phyloP scores from a whole-genome alignment of 2,329 filamentous ascomycete genomes.

The Penicillium sp. region DNA sequence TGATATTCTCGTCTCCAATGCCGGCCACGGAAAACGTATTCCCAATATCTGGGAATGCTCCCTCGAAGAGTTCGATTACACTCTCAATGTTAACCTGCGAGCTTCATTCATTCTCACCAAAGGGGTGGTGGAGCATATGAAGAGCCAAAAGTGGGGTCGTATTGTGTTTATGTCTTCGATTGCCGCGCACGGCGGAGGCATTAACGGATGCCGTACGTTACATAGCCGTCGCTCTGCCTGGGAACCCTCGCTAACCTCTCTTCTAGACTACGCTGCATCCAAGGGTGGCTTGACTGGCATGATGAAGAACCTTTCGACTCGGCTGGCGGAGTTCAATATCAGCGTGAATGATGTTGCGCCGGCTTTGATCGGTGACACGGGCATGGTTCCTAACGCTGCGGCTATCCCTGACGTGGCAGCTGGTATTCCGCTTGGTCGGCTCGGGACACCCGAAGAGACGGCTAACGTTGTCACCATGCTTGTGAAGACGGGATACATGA shows the following conservation, averaged over 20 bases:
- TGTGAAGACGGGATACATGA: slow-evolving; percentile 58
- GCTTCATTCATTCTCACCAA: slow-evolving; percentile 62
- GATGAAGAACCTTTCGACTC: slow-evolving; percentile 61
- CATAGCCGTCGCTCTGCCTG: neutral
- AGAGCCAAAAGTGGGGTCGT: slow-evolving; percentile 57
- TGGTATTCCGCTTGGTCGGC: slow-evolving; percentile 57
- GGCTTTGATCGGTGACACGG: slow-evolving; percentile 63
- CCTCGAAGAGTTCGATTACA: slow-evolving; percentile 62
- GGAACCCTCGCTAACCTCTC: neutral
- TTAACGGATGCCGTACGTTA: slow-evolving; percentile 56
- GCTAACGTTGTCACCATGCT: slow-evolving; percentile 61
- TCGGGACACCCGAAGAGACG: slow-evolving; percentile 58
- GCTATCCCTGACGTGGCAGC: slow-evolving; percentile 57
- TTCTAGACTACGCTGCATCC: slow-evolving; percentile 53
- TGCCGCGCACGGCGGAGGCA: slow-evolving; percentile 59
- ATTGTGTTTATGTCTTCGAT: slow-evolving; percentile 64
- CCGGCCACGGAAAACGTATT: slow-evolving; percentile 62
- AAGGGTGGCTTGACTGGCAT: slow-evolving; percentile 61
- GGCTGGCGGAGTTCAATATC: slow-evolving; percentile 58
- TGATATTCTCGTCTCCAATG: slow-evolving; percentile 64
- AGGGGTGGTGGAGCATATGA: slow-evolving; percentile 59
- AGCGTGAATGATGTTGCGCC: slow-evolving; percentile 66
- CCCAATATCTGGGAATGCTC: slow-evolving; percentile 55
- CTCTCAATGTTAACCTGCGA: slow-evolving; percentile 59
- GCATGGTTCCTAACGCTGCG: slow-evolving; percentile 59